A percentile compares a stretch with the other conserved stretches of the same genome.
phyloP scores from a whole-genome alignment of 1,139 yeast species.

The Ogataea hybrid region DNA sequence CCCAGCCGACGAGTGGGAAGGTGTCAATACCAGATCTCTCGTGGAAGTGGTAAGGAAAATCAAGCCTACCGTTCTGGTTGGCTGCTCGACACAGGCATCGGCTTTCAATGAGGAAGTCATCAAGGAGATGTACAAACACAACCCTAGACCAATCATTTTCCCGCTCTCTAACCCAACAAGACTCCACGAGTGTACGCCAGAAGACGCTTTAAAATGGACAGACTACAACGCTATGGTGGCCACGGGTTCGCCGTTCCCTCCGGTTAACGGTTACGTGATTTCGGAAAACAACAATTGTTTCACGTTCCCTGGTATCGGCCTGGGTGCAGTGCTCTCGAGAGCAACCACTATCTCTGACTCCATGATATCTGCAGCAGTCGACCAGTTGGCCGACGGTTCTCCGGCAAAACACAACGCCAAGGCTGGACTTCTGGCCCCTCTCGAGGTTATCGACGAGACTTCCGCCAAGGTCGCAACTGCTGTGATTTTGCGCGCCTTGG shows the following conservation, averaged over 20 bases:
- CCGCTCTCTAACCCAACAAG: slow-evolving; percentile 98
- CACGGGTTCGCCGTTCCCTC: slow-evolving; percentile 94
- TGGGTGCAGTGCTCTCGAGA: slow-evolving; percentile 89
- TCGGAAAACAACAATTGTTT: slow-evolving; percentile 96
- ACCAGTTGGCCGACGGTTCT: slow-evolving; percentile 78
- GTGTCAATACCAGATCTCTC: slow-evolving; percentile 64
- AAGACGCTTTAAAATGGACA: slow-evolving; percentile 89
- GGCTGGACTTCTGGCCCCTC: slow-evolving; percentile 85
- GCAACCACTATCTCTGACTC: slow-evolving; percentile 77
- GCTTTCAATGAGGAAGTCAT: slow-evolving; percentile 88
- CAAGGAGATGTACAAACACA: slow-evolving; percentile 85
- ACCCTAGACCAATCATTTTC: slow-evolving; percentile 85
- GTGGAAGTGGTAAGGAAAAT: slow-evolving; percentile 67
- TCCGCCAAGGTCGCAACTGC: slow-evolving; percentile 93
- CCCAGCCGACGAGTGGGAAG: slow-evolving; percentile 68
- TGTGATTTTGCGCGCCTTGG: slow-evolving; percentile 78
- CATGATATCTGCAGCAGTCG: slow-evolving; percentile 96
- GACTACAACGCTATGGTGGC: slow-evolving; percentile 89
- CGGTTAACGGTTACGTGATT: slow-evolving; percentile 82
- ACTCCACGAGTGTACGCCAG: slow-evolving; percentile 90
- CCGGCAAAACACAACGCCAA: slow-evolving; percentile 73
- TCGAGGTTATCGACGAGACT: slow-evolving; percentile 82
- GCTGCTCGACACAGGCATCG: slow-evolving; percentile 96
- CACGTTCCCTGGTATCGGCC: slow-evolving; percentile 96
- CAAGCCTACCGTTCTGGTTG: slow-evolving; percentile 88